These are phyloP conservation scores for Panicum virgatum DNA, from an alignment of 202 grass and related monocot species.

Conservation along the genomic window DNA sequence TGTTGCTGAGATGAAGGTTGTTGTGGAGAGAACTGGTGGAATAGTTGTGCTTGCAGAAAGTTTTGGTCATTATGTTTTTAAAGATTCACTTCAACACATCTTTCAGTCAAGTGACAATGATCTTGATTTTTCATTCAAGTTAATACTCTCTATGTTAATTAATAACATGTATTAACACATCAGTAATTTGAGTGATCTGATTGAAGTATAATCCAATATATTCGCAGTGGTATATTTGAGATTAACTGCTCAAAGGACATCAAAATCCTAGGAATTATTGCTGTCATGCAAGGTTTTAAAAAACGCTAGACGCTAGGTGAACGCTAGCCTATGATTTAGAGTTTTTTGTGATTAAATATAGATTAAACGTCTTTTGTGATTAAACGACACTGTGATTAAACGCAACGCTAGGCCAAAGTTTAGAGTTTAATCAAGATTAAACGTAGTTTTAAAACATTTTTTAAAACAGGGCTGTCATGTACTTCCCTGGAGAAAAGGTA, in stretches of 20 bases:
- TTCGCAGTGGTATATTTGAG: conserved; percentile 86
- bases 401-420: too few species aligned
- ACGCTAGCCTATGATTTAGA: too few species aligned
- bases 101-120: conserved; percentile 81
- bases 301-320: too few species aligned
- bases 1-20: conserved; percentile 93
- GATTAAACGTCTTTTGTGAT: too few species aligned
- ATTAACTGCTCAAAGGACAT: conserved; percentile 94
- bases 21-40: conserved; percentile 86
- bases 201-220: conserved; percentile 17
- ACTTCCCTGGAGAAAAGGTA: conserved; percentile 92
- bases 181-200: conserved; percentile 16
- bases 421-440: too few species aligned
- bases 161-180: conserved; percentile 8
- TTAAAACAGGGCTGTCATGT: too few species aligned
- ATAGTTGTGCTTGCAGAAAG: conserved; percentile 93
- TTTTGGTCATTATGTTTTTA: conserved; percentile 96
- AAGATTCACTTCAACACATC: conserved; percentile 80
- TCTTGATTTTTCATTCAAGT: conserved; percentile 95
- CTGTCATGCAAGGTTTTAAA: too few species aligned
- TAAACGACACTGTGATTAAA: too few species aligned
- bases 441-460: too few species aligned
- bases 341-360: too few species aligned
- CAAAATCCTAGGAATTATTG: conserved; percentile 92
- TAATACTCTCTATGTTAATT: conserved; percentile 30